Base-by-base conservation (phyloP, 2,329 filamentous ascomycete species). In the Dendryphion nanum region DNA sequence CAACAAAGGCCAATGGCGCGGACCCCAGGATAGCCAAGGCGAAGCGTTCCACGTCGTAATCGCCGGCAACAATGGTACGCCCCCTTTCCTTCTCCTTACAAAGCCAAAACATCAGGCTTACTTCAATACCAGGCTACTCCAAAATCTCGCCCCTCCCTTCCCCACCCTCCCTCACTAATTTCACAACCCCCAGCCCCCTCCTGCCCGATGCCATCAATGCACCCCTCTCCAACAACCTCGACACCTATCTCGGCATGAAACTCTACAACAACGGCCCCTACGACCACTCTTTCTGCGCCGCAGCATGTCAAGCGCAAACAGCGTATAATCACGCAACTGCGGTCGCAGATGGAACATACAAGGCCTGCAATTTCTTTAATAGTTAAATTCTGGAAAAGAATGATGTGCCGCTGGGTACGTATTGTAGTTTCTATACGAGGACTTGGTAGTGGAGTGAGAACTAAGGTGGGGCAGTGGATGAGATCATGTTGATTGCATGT, bases 351-450 rank as follows among this genome's bases (percentile, higher is more conserved):
- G 58, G 57, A 14, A 51, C 49, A 7, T 64, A 63, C 37, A 53
- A 51, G 37, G 44, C 61, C 24, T 68, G 65, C 56, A 66, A 64
- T 44, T 66, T 66, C 50, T 64, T 59, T 46, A 63, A 62, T 21
- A 54, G 58, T 8, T 69, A 68, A 36, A 55, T 68, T n/a, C 47
- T 67, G 13, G 52, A 48, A 19, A 55, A 62, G 37, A 61, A 63
- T 35, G 56, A 52, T 13, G 40, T 57, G 18, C 61, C 64, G 2
- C 54, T 66, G 30, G 64, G 63, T n/a, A 61, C 61, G 19, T 66
- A 66, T 48, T 68, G 65, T 38, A 41, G 46, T 32, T 30, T 55
- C 15, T 57, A 59, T 42, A 57, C 56, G 4, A 44, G 47, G 30
- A 13, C 21, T 4, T 58, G 52, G 50, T 41, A 35, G 23, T n/a